Conservation (phyloP, 2,329 filamentous ascomycete species). For the Xylaria multiplex region DNA sequence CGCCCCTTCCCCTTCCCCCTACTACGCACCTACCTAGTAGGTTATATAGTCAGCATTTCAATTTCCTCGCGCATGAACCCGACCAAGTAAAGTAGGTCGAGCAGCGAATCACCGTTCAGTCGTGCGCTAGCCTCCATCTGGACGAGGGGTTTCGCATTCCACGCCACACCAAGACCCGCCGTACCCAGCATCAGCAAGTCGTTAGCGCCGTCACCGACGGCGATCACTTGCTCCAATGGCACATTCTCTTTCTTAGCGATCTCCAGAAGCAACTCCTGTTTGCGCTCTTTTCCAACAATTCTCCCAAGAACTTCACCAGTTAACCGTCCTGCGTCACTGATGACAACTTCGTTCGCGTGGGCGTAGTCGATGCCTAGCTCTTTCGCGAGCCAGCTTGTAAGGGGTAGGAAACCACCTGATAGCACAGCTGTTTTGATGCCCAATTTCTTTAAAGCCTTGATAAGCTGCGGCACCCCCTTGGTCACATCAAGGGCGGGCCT, state of each 20-base stretch:
- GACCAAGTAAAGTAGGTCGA: conserved; percentile 79
- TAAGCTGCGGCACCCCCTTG: conserved; percentile 78
- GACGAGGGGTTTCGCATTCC: conserved; percentile 85
- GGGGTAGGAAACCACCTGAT: conserved; percentile 89
- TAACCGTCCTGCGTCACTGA: conserved; percentile 67
- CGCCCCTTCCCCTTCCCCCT: conserved; percentile 14
- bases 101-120: conserved; percentile 75
- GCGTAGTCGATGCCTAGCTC: conserved; percentile 88
- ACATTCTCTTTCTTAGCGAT: conserved; percentile 76
- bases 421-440: conserved; percentile 91
- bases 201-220: conserved; percentile 84
- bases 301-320: conserved; percentile 77
- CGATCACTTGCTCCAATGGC: conserved; percentile 72
- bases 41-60: conserved; percentile 55
- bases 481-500: conserved; percentile 82
- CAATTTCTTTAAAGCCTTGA: conserved; percentile 77
- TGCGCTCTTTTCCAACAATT: conserved; percentile 81
- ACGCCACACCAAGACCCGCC: conserved; percentile 81
- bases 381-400: conserved; percentile 85
- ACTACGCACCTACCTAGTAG: conserved; percentile 29
- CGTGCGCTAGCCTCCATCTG: conserved; percentile 79
- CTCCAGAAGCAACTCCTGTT: conserved; percentile 75
- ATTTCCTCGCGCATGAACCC: conserved; percentile 76
- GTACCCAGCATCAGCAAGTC: conserved; percentile 82
- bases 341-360: conserved; percentile 83